These are phyloP conservation scores for Escovopsis sp. DNA, from an alignment of 2,329 filamentous ascomycete species.

Conservation along the genomic window DNA sequence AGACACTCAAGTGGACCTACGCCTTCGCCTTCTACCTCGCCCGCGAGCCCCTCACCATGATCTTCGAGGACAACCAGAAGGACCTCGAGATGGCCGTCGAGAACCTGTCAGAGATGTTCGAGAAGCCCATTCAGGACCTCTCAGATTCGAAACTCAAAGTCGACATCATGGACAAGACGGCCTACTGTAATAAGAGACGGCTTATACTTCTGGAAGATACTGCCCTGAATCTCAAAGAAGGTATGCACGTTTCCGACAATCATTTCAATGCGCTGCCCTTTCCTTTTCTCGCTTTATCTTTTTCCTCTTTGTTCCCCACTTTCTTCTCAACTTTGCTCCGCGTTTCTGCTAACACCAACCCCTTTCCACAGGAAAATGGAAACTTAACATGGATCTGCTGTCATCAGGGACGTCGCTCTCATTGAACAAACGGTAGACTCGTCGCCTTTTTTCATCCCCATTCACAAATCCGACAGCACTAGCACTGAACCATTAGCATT, in stretches of 20 bases:
- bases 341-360: slow-evolving; percentile 10
- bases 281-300: too few relatives aligned
- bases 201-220: slow-evolving; percentile 85
- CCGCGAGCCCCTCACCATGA: slow-evolving; percentile 87
- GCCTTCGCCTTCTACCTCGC: slow-evolving; percentile 97
- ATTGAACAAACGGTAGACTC: slow-evolving; percentile 3
- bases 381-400: slow-evolving; percentile 21
- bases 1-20: slow-evolving; percentile 98
- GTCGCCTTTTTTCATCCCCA: too few relatives aligned
- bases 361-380: slow-evolving; percentile 26
- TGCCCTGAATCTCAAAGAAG: slow-evolving; percentile 76
- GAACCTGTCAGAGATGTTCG: slow-evolving; percentile 96
- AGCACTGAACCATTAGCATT: too few relatives aligned
- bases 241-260: slow-evolving; percentile 34
- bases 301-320: too few relatives aligned
- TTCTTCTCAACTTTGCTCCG: too few relatives aligned
- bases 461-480: too few relatives aligned
- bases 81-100: slow-evolving; percentile 96
- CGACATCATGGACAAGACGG: slow-evolving; percentile 96
- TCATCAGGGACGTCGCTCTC: slow-evolving; percentile 3
- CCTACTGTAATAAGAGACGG: slow-evolving; percentile 86
- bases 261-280: too few relatives aligned
- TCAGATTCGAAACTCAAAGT: slow-evolving; percentile 82
- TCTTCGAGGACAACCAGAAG: slow-evolving; percentile 98
- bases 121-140: slow-evolving; percentile 83